These are phyloP conservation scores for Coelastrella sp. DNA, from an alignment of 139 green algal species.

Conservation along the genomic window DNA sequence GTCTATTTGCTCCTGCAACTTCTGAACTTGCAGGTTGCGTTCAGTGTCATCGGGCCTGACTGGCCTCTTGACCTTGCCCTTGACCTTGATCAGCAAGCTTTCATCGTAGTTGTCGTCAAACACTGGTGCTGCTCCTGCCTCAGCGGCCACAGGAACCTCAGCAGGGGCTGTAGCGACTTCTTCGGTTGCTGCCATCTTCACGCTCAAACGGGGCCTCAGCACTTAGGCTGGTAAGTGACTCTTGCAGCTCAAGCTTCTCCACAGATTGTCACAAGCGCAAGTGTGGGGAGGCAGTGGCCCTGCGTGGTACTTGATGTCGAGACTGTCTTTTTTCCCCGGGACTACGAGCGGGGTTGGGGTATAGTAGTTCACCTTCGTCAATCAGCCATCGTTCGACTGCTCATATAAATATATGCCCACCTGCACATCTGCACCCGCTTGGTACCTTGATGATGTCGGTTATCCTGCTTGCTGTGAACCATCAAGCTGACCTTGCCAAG, in stretches of 20 bases:
- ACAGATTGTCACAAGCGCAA: background rate
- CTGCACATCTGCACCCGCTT: no score
- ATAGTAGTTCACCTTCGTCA: no score
- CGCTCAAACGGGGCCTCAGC: constrained; percentile 35
- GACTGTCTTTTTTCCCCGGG: no score
- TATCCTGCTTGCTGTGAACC: no score
- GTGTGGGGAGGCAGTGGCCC: background rate
- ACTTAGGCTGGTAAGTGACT: constrained; percentile 31
- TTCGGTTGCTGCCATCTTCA: constrained; percentile 34
- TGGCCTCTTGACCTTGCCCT: constrained; percentile 47
- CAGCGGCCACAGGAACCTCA: constrained; percentile 1
- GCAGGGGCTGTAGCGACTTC: background rate
- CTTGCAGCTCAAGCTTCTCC: background rate
- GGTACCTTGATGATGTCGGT: no score
- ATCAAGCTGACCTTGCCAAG: no score
- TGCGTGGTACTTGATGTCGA: no score
- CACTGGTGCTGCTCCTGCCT: background rate
- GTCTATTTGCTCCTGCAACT: constrained; percentile 64
- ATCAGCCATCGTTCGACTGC: no score
- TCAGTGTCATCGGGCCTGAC: constrained; percentile 61
- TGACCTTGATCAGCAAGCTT: constrained; percentile 43
- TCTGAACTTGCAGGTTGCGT: constrained; percentile 58
- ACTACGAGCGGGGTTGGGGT: no score
- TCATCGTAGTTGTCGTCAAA: constrained; percentile 43
- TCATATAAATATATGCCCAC: no score